Conservation (phyloP, 352 stramenopile genomes). For the Phytophthora constricta region DNA sequence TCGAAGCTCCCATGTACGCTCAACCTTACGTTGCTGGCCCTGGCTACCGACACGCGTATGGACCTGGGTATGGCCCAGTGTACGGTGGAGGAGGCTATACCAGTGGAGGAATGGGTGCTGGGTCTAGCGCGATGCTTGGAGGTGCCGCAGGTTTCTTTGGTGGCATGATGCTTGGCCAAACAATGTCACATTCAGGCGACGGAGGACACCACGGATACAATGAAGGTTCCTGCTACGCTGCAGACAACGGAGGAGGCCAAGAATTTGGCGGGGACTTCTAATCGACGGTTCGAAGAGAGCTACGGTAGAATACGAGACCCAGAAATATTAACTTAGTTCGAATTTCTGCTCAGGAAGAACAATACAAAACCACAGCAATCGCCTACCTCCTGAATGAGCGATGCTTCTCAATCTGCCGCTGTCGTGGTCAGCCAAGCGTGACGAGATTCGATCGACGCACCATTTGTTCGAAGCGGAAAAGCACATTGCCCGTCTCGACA, state of each 20-base stretch:
- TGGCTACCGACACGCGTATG: constrained; percentile 20
- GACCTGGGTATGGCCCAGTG: constrained; percentile 18
- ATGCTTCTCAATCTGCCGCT: too few relatives aligned
- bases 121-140: constrained; percentile 35
- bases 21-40: neutral
- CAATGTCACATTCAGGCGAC: constrained; percentile 12
- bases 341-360: neutral
- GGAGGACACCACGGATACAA: constrained; percentile 22
- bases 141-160: constrained; percentile 34
- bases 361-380: neutral
- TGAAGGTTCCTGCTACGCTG: constrained; percentile 1
- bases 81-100: constrained; percentile 29
- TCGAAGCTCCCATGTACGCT: constrained; percentile 24
- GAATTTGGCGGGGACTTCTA: constrained; percentile 46
- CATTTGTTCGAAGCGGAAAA: constrained; percentile 55
- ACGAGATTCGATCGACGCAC: constrained; percentile 41
- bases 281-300: neutral
- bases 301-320: neutral
- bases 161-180: constrained; percentile 30
- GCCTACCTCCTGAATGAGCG: neutral
- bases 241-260: constrained; percentile 25
- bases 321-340: constrained; percentile 29
- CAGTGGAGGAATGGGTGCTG: constrained; percentile 27
- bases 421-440: constrained; percentile 24
- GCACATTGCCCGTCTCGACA: constrained; percentile 44